phyloP scores from a whole-genome alignment of 2,329 filamentous ascomycete genomes.

The Lachnellula subtilissima region DNA sequence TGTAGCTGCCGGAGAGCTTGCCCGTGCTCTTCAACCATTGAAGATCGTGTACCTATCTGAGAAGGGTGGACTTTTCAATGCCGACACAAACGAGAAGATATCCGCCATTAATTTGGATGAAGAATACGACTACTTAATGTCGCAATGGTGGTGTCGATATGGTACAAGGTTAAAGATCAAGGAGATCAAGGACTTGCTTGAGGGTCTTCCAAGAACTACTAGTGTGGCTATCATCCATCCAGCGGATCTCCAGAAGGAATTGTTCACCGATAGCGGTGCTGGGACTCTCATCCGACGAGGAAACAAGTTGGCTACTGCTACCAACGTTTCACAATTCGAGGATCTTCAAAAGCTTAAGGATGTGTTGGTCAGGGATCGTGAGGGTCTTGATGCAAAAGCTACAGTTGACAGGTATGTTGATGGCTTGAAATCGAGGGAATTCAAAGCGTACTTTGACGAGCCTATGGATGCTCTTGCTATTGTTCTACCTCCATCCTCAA shows the following conservation, averaged over 20 bases:
- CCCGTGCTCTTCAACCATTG: constrained; percentile 79
- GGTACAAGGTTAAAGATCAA: constrained; percentile 95
- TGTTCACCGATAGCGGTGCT: constrained; percentile 93
- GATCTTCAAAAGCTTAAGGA: constrained; percentile 75
- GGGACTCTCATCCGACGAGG: constrained; percentile 89
- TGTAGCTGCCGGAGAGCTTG: constrained; percentile 89
- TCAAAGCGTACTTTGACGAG: constrained; percentile 93
- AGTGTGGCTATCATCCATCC: constrained; percentile 98
- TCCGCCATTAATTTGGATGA: constrained; percentile 96
- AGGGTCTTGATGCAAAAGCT: constrained; percentile 74
- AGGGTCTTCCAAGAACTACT: constrained; percentile 82
- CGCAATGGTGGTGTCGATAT: constrained; percentile 90
- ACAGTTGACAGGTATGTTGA: constrained; percentile 85
- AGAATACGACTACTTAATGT: constrained; percentile 90
- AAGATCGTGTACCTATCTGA: constrained; percentile 99
- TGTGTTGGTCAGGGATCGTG: constrained; percentile 74
- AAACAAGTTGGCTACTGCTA: constrained; percentile 77
- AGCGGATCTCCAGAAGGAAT: constrained; percentile 89
- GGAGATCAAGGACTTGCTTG: constrained; percentile 91
- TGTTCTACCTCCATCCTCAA: constrained; percentile 68
- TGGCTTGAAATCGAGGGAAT: constrained; percentile 68
- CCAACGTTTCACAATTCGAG: constrained; percentile 67
- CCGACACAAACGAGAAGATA: constrained; percentile 90
- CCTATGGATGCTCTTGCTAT: constrained; percentile 89
- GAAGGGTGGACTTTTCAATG: constrained; percentile 93